Conservation (phyloP, 345 rosid genomes). For the Sapria himalayana region DNA sequence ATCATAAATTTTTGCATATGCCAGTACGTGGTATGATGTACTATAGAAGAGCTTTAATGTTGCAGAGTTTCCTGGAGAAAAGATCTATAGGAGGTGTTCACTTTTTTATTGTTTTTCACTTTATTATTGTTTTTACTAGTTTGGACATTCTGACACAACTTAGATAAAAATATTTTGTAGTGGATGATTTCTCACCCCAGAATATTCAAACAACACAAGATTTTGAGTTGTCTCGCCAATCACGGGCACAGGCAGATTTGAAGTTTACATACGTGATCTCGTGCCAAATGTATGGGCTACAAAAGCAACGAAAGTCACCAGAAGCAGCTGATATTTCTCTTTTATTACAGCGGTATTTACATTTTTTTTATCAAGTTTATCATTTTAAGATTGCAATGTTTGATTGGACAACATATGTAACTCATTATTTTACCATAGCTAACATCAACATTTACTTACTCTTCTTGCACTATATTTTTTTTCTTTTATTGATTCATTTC, state of each 20-base stretch:
- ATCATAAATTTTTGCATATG: neutral
- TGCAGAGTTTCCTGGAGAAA: conserved; percentile 76
- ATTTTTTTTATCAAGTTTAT: neutral
- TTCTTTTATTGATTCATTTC: no score
- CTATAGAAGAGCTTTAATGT: conserved; percentile 91
- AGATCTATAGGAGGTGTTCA: conserved; percentile 57
- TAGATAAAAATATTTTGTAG: no score
- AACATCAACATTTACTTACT: no score
- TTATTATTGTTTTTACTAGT: neutral
- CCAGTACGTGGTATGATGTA: conserved; percentile 99
- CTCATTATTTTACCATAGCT: no score
- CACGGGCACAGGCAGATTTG: conserved; percentile 88
- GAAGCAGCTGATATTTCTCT: conserved; percentile 95
- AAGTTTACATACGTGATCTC: conserved; percentile 95
- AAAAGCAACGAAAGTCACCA: conserved; percentile 60
- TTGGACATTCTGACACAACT: conserved; percentile 10
- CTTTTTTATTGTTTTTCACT: conserved; percentile 1
- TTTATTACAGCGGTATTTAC: conserved; percentile 49
- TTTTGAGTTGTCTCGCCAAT: conserved; percentile 55
- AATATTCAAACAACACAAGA: conserved; percentile 32
- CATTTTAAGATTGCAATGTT: conserved; percentile 2
- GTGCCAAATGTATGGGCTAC: conserved; percentile 96
- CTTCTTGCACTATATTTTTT: no score
- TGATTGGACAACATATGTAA: no score
- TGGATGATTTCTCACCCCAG: conserved; percentile 31